Conservation (phyloP, 2,329 filamentous ascomycete genomes). For the Penicillium sp. region DNA sequence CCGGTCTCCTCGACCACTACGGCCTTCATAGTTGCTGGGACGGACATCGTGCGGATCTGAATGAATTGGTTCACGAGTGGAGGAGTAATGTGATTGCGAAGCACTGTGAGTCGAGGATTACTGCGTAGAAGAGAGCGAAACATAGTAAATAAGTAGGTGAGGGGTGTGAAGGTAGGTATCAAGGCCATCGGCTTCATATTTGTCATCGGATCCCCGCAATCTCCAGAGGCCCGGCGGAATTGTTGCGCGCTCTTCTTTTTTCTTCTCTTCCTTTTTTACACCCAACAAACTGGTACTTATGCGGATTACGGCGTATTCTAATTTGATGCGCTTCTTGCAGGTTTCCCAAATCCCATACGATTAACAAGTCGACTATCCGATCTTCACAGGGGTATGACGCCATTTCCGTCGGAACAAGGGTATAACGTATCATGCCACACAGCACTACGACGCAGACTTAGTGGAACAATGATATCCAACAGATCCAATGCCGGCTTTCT, state of each 20-base stretch:
- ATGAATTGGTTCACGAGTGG: slow-evolving; percentile 4
- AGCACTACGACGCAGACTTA: not conserved
- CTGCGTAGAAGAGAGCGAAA: slow-evolving; percentile 11
- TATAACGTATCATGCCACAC: not conserved
- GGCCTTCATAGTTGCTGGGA: slow-evolving; percentile 69
- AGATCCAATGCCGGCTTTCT: not conserved
- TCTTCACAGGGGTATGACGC: not conserved
- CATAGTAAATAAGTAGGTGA: slow-evolving; percentile 8
- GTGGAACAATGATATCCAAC: not conserved
- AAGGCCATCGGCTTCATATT: not conserved
- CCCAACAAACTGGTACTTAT: not conserved
- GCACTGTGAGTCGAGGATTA: slow-evolving; percentile 12
- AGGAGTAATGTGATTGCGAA: slow-evolving; percentile 13
- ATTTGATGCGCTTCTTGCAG: not conserved
- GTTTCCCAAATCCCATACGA: not conserved
- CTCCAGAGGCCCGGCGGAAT: not conserved
- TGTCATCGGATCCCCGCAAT: slow-evolving; percentile 9
- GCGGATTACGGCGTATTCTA: no score
- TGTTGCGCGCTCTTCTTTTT: not conserved
- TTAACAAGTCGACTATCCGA: not conserved
- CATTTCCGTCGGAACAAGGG: not conserved
- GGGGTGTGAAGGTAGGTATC: not conserved
- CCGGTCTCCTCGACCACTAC: slow-evolving; percentile 70
- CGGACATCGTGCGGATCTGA: slow-evolving; percentile 40
- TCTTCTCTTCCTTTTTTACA: not conserved